These are phyloP conservation scores for Microthlaspi erraticum DNA, from an alignment of 345 rosid genomes.

Conservation along the genomic window DNA sequence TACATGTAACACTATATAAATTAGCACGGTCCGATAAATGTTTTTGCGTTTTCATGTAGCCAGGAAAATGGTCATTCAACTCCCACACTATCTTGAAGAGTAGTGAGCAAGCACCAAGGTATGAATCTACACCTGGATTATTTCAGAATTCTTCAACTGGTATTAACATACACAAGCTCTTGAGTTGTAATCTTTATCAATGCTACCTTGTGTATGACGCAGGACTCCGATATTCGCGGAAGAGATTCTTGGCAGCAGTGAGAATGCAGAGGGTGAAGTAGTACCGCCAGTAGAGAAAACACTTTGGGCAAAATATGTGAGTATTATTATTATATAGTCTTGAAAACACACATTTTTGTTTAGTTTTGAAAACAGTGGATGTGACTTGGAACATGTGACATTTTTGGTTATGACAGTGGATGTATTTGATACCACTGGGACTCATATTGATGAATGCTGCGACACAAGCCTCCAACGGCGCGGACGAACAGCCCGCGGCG, in stretches of 20 bases:
- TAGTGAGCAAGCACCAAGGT: slow-evolving; percentile 40
- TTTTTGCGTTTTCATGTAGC: slow-evolving; percentile 8
- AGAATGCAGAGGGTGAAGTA: slow-evolving; percentile 30
- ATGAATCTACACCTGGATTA: no score
- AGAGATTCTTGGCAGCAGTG: slow-evolving; percentile 30
- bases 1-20: no score
- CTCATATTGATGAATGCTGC: slow-evolving; percentile 33
- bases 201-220: background rate
- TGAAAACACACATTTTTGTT: background rate
- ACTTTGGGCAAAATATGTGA: slow-evolving; percentile 37
- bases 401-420: slow-evolving; percentile 22
- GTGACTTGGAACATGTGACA: slow-evolving; percentile 1
- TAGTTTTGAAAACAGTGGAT: background rate
- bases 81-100: slow-evolving; percentile 37
- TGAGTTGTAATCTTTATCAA: background rate
- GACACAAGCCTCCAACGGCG: slow-evolving; percentile 25
- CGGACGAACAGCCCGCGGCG: slow-evolving; percentile 19
- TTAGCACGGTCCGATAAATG: background rate
- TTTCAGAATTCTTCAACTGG: background rate
- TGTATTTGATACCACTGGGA: slow-evolving; percentile 35
- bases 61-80: slow-evolving; percentile 33
- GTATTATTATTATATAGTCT: background rate
- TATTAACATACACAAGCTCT: slow-evolving; percentile 6
- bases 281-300: slow-evolving; percentile 28
- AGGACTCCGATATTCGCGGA: slow-evolving; percentile 29